A percentile compares a stretch with the other conserved stretches of the same genome.
phyloP scores from a whole-genome alignment of 805 yeast species.

The Candida saitoana region DNA sequence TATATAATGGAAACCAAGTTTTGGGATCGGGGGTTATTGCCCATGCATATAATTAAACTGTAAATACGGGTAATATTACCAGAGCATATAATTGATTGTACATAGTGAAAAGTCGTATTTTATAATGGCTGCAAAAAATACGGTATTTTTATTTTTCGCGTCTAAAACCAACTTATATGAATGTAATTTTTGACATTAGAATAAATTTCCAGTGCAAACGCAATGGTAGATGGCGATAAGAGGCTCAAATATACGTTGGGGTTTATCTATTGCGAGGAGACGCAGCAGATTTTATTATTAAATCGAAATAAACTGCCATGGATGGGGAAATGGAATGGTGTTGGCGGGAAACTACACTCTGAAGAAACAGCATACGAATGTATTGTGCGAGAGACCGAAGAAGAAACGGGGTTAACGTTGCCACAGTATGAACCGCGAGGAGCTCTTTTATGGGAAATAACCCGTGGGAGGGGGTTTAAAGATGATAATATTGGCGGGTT shows the following conservation, averaged over 20 bases:
- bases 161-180: neutral
- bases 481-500: slow-evolving; percentile 28
- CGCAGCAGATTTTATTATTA: slow-evolving; percentile 29
- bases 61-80: neutral
- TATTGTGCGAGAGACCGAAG: slow-evolving; percentile 37
- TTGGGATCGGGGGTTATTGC: slow-evolving; percentile 49
- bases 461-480: neutral
- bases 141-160: too few relatives aligned
- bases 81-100: neutral
- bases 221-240: neutral
- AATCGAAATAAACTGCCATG: slow-evolving; percentile 42
- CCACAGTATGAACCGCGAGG: slow-evolving; percentile 30
- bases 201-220: neutral
- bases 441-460: slow-evolving; percentile 29
- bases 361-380: slow-evolving; percentile 36
- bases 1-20: slow-evolving; percentile 64
- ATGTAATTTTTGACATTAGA: neutral
- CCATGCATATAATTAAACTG: slow-evolving; percentile 9
- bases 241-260: slow-evolving; percentile 22
- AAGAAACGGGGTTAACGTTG: slow-evolving; percentile 37
- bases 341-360: slow-evolving; percentile 39
- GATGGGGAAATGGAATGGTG: slow-evolving; percentile 49
- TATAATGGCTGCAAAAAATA: neutral
- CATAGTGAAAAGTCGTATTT: too few relatives aligned
- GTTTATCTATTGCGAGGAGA: slow-evolving; percentile 25